Evolutionary conservation across 306 rosid genomes (phyloP), one percentile per base, ranked within the genome.

Genomic region (Quercus wislizeni): DNA sequence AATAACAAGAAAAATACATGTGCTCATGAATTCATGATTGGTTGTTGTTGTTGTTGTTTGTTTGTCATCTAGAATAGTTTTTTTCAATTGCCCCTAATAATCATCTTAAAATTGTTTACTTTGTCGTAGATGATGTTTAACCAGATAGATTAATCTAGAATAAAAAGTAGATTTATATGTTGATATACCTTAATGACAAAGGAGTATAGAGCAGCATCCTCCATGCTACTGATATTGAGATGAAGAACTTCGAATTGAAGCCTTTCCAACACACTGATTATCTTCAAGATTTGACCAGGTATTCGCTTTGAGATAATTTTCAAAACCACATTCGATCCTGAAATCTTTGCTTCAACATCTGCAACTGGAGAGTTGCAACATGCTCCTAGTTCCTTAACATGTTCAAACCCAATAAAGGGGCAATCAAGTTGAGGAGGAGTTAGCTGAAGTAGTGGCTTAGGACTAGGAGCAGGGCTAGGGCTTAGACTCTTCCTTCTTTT

Each of bases 161-260:
- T 28, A 28, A 28, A 33, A 63, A 63, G n/a, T 49, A 49, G 21
- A 23, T 49, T 43, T 21, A 57, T 38, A 33, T 2, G 4, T 3
- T 69, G 7, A 13, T 21, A 79, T 88, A 95, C 99, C 99, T 95
- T 90, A 78, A 95, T 83, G 41, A 95, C 91, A 76, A 93, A 91
- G 52, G 94, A 92, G 87, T 89, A 93, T 0, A 95, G 87, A 78
- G 93, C 97, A 1, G 94, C 87, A 79, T 91, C 93, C 54, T 93
- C 96, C 97, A 95, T 93, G 94, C 92, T 93, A 70, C 93, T 93
- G 86, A 93, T 90, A 57, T 90, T 93, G 11, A 95, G 89, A 83
- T 93, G 97, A 87, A 95, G 97, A 52, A 95, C 95, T 83, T 93
- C 94, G 77, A 95, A 90, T 0, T 97, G 89, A 74, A 88, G 90